Evolutionary conservation across 805 yeast genomes (phyloP), one percentile per base, ranked within the genome.

Genomic region (Candida nitratophila): DNA sequence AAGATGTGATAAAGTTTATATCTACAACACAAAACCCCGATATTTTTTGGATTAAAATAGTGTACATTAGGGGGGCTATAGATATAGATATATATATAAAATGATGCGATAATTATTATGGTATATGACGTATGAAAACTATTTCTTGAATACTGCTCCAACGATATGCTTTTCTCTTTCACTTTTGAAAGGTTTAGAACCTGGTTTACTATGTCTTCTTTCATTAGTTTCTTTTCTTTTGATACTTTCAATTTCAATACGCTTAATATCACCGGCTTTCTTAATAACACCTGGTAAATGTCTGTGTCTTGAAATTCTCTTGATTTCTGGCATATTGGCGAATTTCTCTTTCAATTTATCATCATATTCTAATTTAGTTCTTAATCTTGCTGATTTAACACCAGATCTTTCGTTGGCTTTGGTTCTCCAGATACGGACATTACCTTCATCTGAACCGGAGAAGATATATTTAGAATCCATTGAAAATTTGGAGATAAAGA

Each of bases 371-470:
- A 89, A 69, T 64, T 87, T 86, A 54, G 81, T 67, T 61, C 93
- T 78, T 65, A 87, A 85, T 55, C 85, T 78, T 10, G 93, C 68
- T 2, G 93, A 80, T 66, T 86, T 86, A 49, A 88, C 83, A 46
- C 81, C 81, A 1, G 95, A 73, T 57, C 97, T 74, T 47, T 87
- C 96, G 63, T 85, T 79, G 0, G 97, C 95, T 45, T 75, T 76
- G 10, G 95, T 67, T 65, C 99, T 75, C 99, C 99, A 93, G 45
- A 95, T 55, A 53, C 99, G 74, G 26, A 95, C 80, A 64, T 95
- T 95, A 52, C 96, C 95, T 63, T 93, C 99, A 64, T 93, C 99
- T 2, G 96, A 86, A 17, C 97, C 99, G 47, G 88, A 79, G 42
- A 90, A 66, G 31, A 93, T 78, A 65, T 88, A 93, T 58, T 83